Evolutionary conservation across 2,329 filamentous ascomycete species (phyloP), one percentile per base, ranked within the genome.

Genomic region (Monilinia fructigena): DNA sequence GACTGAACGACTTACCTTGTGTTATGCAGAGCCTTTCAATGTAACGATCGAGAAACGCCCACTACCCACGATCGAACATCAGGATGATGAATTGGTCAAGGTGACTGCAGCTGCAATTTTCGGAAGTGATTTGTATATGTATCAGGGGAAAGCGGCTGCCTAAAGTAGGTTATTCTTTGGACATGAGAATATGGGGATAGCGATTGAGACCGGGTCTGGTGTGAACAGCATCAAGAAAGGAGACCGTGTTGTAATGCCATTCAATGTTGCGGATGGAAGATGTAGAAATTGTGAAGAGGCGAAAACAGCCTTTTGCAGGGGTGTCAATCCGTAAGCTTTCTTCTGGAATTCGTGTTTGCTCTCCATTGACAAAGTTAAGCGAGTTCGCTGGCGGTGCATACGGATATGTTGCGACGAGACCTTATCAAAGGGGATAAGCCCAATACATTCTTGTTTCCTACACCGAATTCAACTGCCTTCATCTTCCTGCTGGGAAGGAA

Each of bases 231-330:
- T 96, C 70, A 80, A 86, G 69, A 81, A 89, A 63, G 93, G 92
- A 6, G 93, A 97, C 77, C 86, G 86, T 72, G 82, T 97, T 42
- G 91, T 97, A 26, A 85, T 89, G 31, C 92, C 93, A 0, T 97
- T 97, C 77, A 97, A 92, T 31, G 82, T 85, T 42, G 92, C 89
- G 20, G 94, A 91, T 86, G 90, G 80, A 67, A 83, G 77, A 45
- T 97, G 93, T 78, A 96, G 93, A 79, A 97, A 95, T 80, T 97
- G 93, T 81, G 85, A 85, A 67, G 85, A 86, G 69, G 89, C 89
- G 16, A 89, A 85, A 77, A 90, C 92, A 0, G 92, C 91, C 4
- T 88, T 93, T 67, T 97, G 93, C 77, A 89, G 86, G 0, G 86
- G 86, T 66, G 82, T 86, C 3, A 86, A 86, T 71, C 83, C 83